Evolutionary conservation across 2,329 filamentous ascomycete species (phyloP), one percentile per base, ranked within the genome.

Genomic region (Blastomyces parvus): DNA sequence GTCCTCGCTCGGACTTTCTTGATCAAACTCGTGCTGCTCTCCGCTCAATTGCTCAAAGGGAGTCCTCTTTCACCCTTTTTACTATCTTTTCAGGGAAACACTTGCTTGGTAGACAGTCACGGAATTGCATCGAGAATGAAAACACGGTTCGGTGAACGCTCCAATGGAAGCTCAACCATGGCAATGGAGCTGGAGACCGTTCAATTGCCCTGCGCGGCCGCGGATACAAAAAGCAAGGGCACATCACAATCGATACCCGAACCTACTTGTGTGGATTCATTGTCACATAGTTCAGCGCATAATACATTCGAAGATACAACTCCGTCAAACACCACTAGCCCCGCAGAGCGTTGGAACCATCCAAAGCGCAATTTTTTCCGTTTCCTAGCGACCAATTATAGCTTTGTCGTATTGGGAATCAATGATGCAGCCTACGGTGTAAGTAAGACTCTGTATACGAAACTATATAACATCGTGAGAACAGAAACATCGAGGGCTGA

Each of bases 281-380:
- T 27, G 3, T 14, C 59, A n/a, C 42, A 40, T 22, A 36, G 17
- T 27, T 48, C 19, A n/a, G 14, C 17, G 25, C 14, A 25, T 22
- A 22, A 48, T 48, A 17, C 14, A 22, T 48, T 30, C 13, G 58
- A 48, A 33, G 27, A 22, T 17, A 46, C 17, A 14, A 33, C 13
- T 3, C 80, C 80, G 1, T 79, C 76, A 0, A 80, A 76, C 0
- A 75, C 76, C 0, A 68, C 74, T 5, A 73, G 72, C 38, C 74
- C 77, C 62, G 69, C 78, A 19, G 82, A 88, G 69, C 77, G 73
- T 73, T 90, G 88, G 88, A 89, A 89, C 69, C 74, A 77, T n/a
- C 82, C 87, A 0, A 72, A 75, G 9, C 77, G 79, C 52, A 89
- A 87, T 70, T 74, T 83, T 4, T 85, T 78, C 67, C 82, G 86